Evolutionary conservation across 108 stramenopile genomes (phyloP), one percentile per base, ranked within the genome.

Genomic region (Ochromonas danica): DNA sequence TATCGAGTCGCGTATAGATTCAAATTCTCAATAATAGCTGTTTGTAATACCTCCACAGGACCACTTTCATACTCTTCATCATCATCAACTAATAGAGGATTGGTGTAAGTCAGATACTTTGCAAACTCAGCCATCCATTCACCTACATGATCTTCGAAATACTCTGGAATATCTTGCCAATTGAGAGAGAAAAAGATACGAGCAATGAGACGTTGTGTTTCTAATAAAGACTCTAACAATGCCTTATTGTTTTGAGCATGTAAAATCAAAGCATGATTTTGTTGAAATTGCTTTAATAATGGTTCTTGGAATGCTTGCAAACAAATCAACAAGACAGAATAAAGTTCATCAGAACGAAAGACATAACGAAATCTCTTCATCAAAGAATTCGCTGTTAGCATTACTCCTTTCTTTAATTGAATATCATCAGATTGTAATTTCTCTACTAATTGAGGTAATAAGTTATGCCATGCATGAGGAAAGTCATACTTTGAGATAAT

Each of bases 91-190:
- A 96, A 81, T 14, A 84, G 22, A 0, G 93, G 90, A 88, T 94
- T 95, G 71, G 87, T 80, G 81, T 94, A 97, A 71, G 85, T 67
- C 72, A 99, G 80, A 67, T 90, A 93, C 78, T 90, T 92, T 57
- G 90, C 85, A 84, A 97, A 98, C 30, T 86, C 89, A 30, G 70
- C 81, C 95, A 96, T 95, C 95, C 95, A 96, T 74, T 89, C 84
- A 30, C 71, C 80, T 91, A 98, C 94, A 84, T 96, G 90, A 84
- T 98, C 96, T 82, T 98, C 97, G 77, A 97, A 98, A 81, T 86
- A 97, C 81, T 96, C 98, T 1, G 98, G 98, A 62, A 99, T 83
- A 84, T 98, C 97, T 83, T 96, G 94, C 87, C 90, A 98, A 84
- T 95, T 97, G n/a, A 99, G 86, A 39, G 91, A 92, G 88, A 83